Evolutionary conservation across 148 eudicot genomes (phyloP), one percentile per base, ranked within the genome.

Genomic region (Cornus florida): DNA sequence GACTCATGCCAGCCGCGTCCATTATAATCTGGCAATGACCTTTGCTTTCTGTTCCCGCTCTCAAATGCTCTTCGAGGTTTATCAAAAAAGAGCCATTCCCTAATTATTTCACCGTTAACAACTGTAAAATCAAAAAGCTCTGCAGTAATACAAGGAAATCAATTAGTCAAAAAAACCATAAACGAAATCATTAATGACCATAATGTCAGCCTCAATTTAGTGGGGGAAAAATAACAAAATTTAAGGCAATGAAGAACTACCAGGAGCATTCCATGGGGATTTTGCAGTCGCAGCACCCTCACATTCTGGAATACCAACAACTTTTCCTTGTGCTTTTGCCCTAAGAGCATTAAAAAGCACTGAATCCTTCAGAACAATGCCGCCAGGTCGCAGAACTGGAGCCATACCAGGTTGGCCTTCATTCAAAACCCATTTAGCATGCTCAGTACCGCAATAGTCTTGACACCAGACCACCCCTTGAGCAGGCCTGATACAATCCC

Each of bases 1-100:
- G 99, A 96, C 87, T 96, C 99, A 66, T 96, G 99, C 99, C 99
- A 96, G 19, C 99, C 99, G 10, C 99, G 93, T 10, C 99, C 99
- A 75, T 87, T 91, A 84, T 96, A 92, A 82, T 96, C 99, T n/a
- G 99, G 98, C 73, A 96, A 82, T 71, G 99, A 92, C 69, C 99
- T 82, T 72, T 96, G 99, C 89, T 96, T 95, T 81, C 99, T 86
- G 79, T 91, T 93, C 74, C 99, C 99, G 80, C 95, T 93, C 88
- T 96, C 99, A 85, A 96, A 96, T 28, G 99, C 99, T 85, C 97
- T 89, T 39, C 99, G 91, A 76, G 99, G 99, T 84, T 96, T 96
- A 82, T 96, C 98, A 74, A 96, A 96, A 78, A 96, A 96, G 66
- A 96, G 95, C 99, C 99, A 96, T 77, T 96, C 99, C 83, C 98